Base-by-base conservation (phyloP, 768 basidiomycete species). In the Fomitopsis serialis region DNA sequence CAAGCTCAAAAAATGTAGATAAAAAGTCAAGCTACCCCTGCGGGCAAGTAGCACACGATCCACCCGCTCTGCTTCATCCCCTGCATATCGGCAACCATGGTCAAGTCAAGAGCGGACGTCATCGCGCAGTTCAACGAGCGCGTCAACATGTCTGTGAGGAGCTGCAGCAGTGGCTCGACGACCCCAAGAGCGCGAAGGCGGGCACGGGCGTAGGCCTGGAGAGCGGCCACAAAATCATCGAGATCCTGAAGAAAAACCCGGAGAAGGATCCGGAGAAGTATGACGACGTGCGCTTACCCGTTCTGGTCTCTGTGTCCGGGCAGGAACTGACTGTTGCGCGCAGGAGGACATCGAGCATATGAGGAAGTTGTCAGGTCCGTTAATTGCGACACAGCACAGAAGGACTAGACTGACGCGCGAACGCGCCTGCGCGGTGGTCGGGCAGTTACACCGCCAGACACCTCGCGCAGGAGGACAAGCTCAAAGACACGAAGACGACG, bases 211-310 rank as follows among this genome's bases (percentile, higher is more conserved):
- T 66, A 40, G 68, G 70, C 17, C 50, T 65, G 23, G 65, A 67
- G 57, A 70, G 68, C 50, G 66, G 65, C n/a, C 60, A 62, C 48
- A 65, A 64, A 57, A 70, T 72, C 51, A 48, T 66, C 22, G 65
- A 66, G 51, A 67, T 68, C 29, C 51, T 68, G 59, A 63, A 66
- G 55, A 70, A 67, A 63, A 68, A 71, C 47, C 65, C 67, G 34
- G 44, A 45, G 17, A 67, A 63, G 59, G 63, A 64, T 37, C 62
- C 63, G 25, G 61, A 61, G 37, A 56, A 55, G 45, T 70, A 71
- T 48, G 68, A 67, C 43, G 61, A 66, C 42, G 65, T 68, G 42
- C 17, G 60, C 50, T 9, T 19, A 24, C 11, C 34, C 0, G 1
- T 11, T 12, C 5, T 21, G 25, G 7, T 8, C 19, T 10, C 44